Base-by-base conservation (phyloP, 2,329 filamentous ascomycete genomes). In the Calonectria pauciramosa region DNA sequence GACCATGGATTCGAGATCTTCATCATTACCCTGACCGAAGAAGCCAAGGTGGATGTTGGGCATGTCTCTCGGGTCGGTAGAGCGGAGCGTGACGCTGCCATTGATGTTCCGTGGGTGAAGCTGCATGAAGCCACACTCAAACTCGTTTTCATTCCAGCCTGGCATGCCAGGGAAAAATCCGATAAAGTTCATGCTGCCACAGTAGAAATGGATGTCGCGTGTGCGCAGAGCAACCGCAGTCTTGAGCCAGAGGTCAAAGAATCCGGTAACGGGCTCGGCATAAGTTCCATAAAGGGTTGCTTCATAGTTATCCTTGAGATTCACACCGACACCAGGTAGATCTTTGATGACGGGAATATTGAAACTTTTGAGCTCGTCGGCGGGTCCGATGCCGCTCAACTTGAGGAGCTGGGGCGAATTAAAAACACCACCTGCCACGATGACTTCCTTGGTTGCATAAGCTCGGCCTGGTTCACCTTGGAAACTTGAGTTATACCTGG, bases 11-110 rank as follows among this genome's bases (percentile, higher is more conserved):
- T 91, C 88, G 11, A 90, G 80, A 60, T 91, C 88, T 38, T 90
- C 89, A 28, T 88, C 86, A 26, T 81, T 84, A 26, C 90, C 89
- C 0, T 86, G 85, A 60, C 88, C 87, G 84, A 91, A 93, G 82
- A 89, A 93, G 82, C 91, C 90, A 85, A 92, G 94, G 65, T 86
- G 86, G 77, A 95, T 93, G 8, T 89, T 82, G 0, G 94, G 93
- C 4, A 88, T 85, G 69, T 94, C 93, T 0, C 90, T 89, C 0
- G 93, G 93, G 80, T 95, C 89, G 0, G 89, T 84, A 0, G 91
- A 92, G 20, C 86, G 86, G 7, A 95, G 89, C 4, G 83, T 88
- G 5, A 95, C 93, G 1, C 88, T 89, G 11, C 94, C 94, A 8
- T 89, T 90, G 1, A 80, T 85, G 74, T 94, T 94, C 68, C 90